These are phyloP conservation scores for Picea sitchensis DNA, from an alignment of 75 land plant genomes.

Conservation along the genomic window DNA sequence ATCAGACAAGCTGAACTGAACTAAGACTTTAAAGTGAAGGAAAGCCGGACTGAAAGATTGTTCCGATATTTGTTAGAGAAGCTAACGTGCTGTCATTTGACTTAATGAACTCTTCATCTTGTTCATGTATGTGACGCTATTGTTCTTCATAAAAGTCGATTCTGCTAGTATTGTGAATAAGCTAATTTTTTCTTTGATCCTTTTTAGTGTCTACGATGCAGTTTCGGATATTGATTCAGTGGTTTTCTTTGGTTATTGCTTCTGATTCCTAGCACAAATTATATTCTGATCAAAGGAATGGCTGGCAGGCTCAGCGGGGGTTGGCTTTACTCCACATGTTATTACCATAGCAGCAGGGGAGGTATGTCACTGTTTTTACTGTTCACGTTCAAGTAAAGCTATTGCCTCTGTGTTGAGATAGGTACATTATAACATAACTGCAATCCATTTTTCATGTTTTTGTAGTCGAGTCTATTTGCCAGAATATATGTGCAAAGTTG, in stretches of 20 bases:
- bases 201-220: background rate
- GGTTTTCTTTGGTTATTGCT: background rate
- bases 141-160: background rate
- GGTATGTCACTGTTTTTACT: slow-evolving; percentile 31
- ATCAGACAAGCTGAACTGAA: no score
- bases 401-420: background rate
- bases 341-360: slow-evolving; percentile 69
- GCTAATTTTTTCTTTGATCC: background rate
- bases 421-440: background rate
- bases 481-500: background rate
- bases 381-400: background rate
- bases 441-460: background rate
- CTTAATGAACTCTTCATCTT: background rate
- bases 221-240: background rate
- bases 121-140: background rate
- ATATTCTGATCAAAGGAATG: slow-evolving; percentile 31
- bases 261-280: background rate
- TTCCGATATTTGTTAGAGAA: background rate
- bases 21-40: no score
- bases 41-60: background rate
- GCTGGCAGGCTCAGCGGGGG: slow-evolving; percentile 68
- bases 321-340: slow-evolving; percentile 82
- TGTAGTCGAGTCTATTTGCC: no score
- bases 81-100: background rate
- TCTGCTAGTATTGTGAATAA: no score